Evolutionary conservation across 352 stramenopile species (phyloP).

Genomic region (Globisporangium nagaii): DNA sequence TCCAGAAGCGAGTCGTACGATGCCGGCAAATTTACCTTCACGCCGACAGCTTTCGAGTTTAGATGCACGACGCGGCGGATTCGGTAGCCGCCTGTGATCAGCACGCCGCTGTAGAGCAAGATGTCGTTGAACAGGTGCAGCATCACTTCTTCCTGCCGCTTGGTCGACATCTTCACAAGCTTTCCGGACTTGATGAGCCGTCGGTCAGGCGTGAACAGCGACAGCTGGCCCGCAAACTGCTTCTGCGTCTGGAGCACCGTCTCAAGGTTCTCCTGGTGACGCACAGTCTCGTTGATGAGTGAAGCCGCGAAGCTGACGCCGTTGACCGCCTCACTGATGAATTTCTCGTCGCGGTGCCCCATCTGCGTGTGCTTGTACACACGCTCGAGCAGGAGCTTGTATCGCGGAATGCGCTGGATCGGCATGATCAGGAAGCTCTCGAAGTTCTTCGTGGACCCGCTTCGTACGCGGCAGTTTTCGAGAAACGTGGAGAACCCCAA

Average conservation of each 20-base stretch:
- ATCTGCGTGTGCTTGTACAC: slow-evolving; percentile 63
- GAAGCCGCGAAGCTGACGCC: slow-evolving; percentile 55
- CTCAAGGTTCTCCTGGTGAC: slow-evolving; percentile 76
- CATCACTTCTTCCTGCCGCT: slow-evolving; percentile 75
- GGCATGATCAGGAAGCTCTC: slow-evolving; percentile 89
- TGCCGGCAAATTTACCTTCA: slow-evolving; percentile 50
- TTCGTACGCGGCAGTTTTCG: slow-evolving; percentile 44
- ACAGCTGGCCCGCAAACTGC: slow-evolving; percentile 67
- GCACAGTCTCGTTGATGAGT: slow-evolving; percentile 83
- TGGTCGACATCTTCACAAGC: slow-evolving; percentile 81
- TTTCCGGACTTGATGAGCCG: slow-evolving; percentile 59
- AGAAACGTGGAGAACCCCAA: slow-evolving; percentile 54
- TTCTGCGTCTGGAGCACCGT: slow-evolving; percentile 74
- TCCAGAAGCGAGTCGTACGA: slow-evolving; percentile 49
- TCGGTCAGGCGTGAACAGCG: slow-evolving; percentile 60
- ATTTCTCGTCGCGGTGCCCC: slow-evolving; percentile 54
- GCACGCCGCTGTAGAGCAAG: slow-evolving; percentile 72
- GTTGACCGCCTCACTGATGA: slow-evolving; percentile 53
- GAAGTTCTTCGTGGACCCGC: slow-evolving; percentile 58
- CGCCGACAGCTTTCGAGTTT: slow-evolving; percentile 61
- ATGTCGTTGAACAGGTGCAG: slow-evolving; percentile 86
- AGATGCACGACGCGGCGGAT: slow-evolving; percentile 68
- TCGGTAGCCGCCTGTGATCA: slow-evolving; percentile 70
- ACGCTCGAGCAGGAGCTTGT: slow-evolving; percentile 85
- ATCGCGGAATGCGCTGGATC: slow-evolving; percentile 89